phyloP scores from a whole-genome alignment of 352 stramenopile genomes.

The Pythium diclinum region DNA sequence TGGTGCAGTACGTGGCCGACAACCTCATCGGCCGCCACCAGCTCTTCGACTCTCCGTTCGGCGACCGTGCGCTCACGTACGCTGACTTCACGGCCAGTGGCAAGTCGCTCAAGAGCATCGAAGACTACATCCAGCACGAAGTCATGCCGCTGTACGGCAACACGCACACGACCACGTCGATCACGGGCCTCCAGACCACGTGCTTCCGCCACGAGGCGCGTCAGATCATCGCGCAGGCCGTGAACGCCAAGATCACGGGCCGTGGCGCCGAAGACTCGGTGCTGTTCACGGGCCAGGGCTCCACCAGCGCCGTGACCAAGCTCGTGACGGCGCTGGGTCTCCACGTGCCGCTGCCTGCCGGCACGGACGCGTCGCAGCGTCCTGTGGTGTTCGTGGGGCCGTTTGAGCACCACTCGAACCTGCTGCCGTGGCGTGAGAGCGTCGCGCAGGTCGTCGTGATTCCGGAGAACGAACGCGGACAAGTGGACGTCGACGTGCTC shows the following conservation, averaged over 20 bases:
- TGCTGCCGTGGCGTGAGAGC: constrained; percentile 93
- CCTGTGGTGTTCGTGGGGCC: constrained; percentile 85
- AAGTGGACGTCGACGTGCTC: constrained; percentile 52
- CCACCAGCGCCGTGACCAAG: constrained; percentile 73
- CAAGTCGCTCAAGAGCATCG: no score
- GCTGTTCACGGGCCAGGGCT: constrained; percentile 87
- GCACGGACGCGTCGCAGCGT: constrained; percentile 19
- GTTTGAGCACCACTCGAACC: constrained; percentile 95
- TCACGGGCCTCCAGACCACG: constrained; percentile 60
- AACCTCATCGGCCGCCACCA: no score
- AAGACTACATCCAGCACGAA: constrained; percentile 74
- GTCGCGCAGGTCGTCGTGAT: constrained; percentile 60
- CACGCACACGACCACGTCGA: constrained; percentile 89
- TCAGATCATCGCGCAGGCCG: constrained; percentile 86
- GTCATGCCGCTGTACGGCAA: constrained; percentile 93
- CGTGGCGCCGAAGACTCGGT: constrained; percentile 87
- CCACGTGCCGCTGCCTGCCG: constrained; percentile 20
- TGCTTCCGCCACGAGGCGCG: constrained; percentile 91
- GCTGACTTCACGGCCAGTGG: no score
- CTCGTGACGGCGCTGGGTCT: constrained; percentile 54
- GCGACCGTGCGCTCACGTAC: no score
- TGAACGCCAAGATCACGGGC: constrained; percentile 73
- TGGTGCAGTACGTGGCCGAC: constrained; percentile 24
- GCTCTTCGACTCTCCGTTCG: no score
- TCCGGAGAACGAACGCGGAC: constrained; percentile 31